Evolutionary conservation across 2,329 filamentous ascomycete genomes (phyloP).

Genomic region (Emericellopsis cladophorae): DNA sequence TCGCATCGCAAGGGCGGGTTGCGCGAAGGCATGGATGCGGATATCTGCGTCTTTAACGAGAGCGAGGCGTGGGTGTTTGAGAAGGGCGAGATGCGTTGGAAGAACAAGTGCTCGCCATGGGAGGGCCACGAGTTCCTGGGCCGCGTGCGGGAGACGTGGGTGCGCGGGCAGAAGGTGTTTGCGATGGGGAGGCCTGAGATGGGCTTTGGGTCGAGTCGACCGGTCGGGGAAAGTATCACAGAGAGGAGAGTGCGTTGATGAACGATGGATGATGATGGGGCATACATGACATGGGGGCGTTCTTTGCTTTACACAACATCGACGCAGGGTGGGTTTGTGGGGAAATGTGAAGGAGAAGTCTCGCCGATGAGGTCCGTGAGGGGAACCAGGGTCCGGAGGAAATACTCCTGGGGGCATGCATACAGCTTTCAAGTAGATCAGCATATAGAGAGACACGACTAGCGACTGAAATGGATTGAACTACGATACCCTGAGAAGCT

Average conservation of each 20-base stretch:
- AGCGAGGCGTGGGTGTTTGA: conserved; percentile 62
- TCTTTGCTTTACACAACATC: too few species aligned
- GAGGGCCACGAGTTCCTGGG: conserved; percentile 69
- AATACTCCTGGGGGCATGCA: too few species aligned
- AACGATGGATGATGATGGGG: too few species aligned
- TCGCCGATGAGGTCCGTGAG: too few species aligned
- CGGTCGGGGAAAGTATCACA: conserved; percentile 42
- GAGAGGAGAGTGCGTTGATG: conserved; percentile 28
- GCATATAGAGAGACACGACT: too few species aligned
- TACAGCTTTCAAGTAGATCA: too few species aligned
- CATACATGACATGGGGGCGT: too few species aligned
- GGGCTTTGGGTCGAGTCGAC: conserved; percentile 33
- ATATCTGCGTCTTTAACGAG: conserved; percentile 88
- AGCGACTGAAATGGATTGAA: too few species aligned
- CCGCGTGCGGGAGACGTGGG: conserved; percentile 73
- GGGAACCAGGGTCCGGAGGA: too few species aligned
- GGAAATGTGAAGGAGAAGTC: too few species aligned
- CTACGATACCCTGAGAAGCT: too few species aligned
- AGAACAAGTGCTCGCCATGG: conserved; percentile 86
- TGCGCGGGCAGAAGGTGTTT: conserved; percentile 67
- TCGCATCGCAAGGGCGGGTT: conserved; percentile 66
- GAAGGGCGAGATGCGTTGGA: conserved; percentile 77
- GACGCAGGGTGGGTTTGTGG: too few species aligned
- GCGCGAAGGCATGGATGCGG: conserved; percentile 71
- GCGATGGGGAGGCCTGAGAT: conserved; percentile 44